Percentiles rank a stretch among this genome's conserved stretches.
These are phyloP conservation scores for Echites panduratus DNA, from an alignment of 257 asterid genomes.

Conservation along the genomic window DNA sequence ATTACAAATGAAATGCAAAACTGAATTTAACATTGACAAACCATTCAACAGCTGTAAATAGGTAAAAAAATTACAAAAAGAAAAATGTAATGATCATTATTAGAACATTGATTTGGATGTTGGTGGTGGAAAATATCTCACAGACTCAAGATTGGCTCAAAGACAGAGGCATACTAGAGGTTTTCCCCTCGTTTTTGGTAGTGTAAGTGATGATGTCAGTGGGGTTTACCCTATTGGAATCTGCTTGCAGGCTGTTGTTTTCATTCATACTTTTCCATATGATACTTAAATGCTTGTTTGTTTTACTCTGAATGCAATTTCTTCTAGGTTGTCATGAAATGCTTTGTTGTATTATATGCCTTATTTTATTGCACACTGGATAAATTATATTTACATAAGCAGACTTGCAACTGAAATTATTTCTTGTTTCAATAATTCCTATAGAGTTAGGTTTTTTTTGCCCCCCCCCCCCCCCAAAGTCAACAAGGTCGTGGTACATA, in stretches of 20 bases:
- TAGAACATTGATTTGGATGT: slow-evolving; percentile 89
- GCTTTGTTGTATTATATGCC: not conserved
- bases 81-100: slow-evolving; percentile 48
- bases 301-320: slow-evolving; percentile 52
- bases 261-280: slow-evolving; percentile 63
- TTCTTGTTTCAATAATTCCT: no score
- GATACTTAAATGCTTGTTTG: slow-evolving; percentile 40
- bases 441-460: no score
- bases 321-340: slow-evolving; percentile 47
- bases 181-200: not conserved
- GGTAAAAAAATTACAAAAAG: slow-evolving; percentile 69
- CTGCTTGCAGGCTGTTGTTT: slow-evolving; percentile 49
- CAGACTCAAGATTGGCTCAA: slow-evolving; percentile 74
- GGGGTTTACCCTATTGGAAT: not conserved
- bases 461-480: no score
- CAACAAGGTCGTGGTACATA: no score
- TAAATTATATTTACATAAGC: no score
- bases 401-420: no score
- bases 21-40: slow-evolving; percentile 55
- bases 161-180: slow-evolving; percentile 83
- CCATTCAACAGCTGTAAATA: slow-evolving; percentile 72
- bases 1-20: slow-evolving; percentile 34
- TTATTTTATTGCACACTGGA: no score
- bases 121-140: slow-evolving; percentile 77
- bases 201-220: no score